Percentiles rank a stretch among this genome's conserved stretches.
Evolutionary conservation across 1,139 yeast species (phyloP).

Genomic region (Taphrina deformans): DNA sequence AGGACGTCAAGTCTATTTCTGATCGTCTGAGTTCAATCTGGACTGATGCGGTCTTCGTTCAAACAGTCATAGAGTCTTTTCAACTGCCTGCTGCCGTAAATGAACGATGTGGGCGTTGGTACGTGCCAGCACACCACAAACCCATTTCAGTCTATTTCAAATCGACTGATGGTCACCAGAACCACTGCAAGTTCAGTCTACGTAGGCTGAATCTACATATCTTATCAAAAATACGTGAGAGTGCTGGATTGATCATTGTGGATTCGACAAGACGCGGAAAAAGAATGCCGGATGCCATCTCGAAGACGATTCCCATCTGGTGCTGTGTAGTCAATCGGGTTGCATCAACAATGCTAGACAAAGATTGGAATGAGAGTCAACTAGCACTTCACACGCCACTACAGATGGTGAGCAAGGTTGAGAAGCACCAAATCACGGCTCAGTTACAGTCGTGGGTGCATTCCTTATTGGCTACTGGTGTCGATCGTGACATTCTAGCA

Average conservation of each 20-base stretch:
- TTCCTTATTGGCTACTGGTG: constrained; percentile 49
- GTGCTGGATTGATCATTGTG: constrained; percentile 60
- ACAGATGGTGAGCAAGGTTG: constrained; percentile 58
- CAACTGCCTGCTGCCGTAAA: constrained; percentile 57
- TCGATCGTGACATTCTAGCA: constrained; percentile 47
- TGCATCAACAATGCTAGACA: constrained; percentile 43
- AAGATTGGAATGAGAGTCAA: constrained; percentile 42
- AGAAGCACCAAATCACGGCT: constrained; percentile 55
- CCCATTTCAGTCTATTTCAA: constrained; percentile 68
- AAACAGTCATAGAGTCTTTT: constrained; percentile 44
- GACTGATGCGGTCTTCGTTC: constrained; percentile 57
- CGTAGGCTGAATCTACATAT: constrained; percentile 74
- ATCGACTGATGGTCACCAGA: constrained; percentile 85
- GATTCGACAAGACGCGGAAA: constrained; percentile 88
- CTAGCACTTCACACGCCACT: constrained; percentile 55
- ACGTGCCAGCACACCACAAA: constrained; percentile 53
- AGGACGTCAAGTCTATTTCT: constrained; percentile 8
- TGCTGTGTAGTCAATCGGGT: constrained; percentile 71
- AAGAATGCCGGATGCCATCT: constrained; percentile 77
- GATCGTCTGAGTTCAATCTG: constrained; percentile 72
- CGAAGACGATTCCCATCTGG: constrained; percentile 89
- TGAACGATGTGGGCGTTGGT: constrained; percentile 89
- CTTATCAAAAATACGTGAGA: constrained; percentile 50
- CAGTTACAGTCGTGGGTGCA: constrained; percentile 55
- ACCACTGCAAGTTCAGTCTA: constrained; percentile 74